These are phyloP conservation scores for Leptodermis oblonga DNA, from an alignment of 257 asterid genomes.

Conservation along the genomic window DNA sequence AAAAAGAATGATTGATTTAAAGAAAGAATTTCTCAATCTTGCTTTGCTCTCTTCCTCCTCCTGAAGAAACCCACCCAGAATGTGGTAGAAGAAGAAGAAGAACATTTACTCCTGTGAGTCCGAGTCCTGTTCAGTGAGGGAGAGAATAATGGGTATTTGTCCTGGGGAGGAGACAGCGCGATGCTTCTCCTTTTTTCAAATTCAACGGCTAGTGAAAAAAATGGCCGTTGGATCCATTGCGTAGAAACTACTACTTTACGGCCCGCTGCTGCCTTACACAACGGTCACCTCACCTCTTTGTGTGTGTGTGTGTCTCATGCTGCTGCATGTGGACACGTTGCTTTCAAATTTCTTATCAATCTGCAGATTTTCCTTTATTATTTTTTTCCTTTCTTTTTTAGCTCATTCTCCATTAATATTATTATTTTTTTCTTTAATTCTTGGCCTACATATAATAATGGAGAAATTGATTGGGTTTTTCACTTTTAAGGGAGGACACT, in stretches of 20 bases:
- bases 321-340: slow-evolving; percentile 46
- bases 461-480: slow-evolving; percentile 11
- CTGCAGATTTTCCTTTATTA: not conserved
- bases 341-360: slow-evolving; percentile 43
- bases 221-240: slow-evolving; percentile 42
- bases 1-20: not conserved
- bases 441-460: not conserved
- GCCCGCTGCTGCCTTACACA: slow-evolving; percentile 31
- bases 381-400: not conserved
- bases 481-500: slow-evolving; percentile 19
- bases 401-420: not conserved
- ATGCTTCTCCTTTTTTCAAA: slow-evolving; percentile 39
- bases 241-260: slow-evolving; percentile 20
- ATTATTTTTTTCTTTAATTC: no score
- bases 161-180: slow-evolving; percentile 18
- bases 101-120: slow-evolving; percentile 18
- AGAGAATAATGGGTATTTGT: slow-evolving; percentile 41
- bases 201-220: slow-evolving; percentile 78
- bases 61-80: slow-evolving; percentile 18
- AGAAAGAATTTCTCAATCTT: not conserved
- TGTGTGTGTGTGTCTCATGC: slow-evolving; percentile 21
- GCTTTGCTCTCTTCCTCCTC: slow-evolving; percentile 12
- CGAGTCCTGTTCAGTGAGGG: slow-evolving; percentile 1
- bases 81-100: slow-evolving; percentile 8
- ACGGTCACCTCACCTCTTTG: slow-evolving; percentile 77